Evolutionary conservation across 2,329 filamentous ascomycete species (phyloP).

Genomic region (Gaeumannomyces sp.): DNA sequence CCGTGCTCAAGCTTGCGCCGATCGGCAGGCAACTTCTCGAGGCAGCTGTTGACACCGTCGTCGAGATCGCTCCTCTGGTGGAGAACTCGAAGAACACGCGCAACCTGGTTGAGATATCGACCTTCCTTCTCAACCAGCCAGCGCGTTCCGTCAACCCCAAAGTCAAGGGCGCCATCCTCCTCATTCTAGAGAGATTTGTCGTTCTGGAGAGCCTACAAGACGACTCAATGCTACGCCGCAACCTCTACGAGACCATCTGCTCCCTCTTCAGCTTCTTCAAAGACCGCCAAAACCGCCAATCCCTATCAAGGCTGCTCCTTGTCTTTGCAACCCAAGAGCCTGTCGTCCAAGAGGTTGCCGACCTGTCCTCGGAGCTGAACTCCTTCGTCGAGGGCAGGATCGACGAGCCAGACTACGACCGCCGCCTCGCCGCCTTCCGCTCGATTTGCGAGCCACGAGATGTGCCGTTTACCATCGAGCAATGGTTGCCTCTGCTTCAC

Average conservation of each 20-base stretch:
- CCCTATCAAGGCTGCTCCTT: slow-evolving; percentile 66
- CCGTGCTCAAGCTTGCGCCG: background rate
- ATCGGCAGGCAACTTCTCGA: slow-evolving; percentile 70
- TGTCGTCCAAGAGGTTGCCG: slow-evolving; percentile 56
- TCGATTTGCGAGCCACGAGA: slow-evolving; percentile 60
- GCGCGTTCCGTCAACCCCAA: slow-evolving; percentile 73
- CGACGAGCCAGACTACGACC: slow-evolving; percentile 84
- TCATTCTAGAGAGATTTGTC: slow-evolving; percentile 76
- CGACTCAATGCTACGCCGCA: slow-evolving; percentile 51
- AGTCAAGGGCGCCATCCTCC: slow-evolving; percentile 73
- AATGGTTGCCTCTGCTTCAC: slow-evolving; percentile 84
- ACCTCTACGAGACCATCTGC: slow-evolving; percentile 68
- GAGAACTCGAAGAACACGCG: slow-evolving; percentile 61
- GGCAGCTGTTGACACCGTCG: slow-evolving; percentile 70
- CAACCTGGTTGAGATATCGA: slow-evolving; percentile 73
- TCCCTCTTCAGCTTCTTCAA: slow-evolving; percentile 87
- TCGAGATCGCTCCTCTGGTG: slow-evolving; percentile 67
- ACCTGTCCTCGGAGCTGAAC: slow-evolving; percentile 73
- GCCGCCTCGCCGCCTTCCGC: slow-evolving; percentile 70
- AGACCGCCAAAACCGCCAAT: slow-evolving; percentile 68
- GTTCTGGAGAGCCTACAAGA: slow-evolving; percentile 53
- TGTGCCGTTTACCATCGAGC: slow-evolving; percentile 52
- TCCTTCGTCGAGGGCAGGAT: slow-evolving; percentile 66
- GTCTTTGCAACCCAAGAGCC: slow-evolving; percentile 62
- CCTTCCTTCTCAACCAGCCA: slow-evolving; percentile 80